These are phyloP conservation scores for Platanthera zijinensis DNA, from an alignment of 106 monocot species.

Conservation along the genomic window DNA sequence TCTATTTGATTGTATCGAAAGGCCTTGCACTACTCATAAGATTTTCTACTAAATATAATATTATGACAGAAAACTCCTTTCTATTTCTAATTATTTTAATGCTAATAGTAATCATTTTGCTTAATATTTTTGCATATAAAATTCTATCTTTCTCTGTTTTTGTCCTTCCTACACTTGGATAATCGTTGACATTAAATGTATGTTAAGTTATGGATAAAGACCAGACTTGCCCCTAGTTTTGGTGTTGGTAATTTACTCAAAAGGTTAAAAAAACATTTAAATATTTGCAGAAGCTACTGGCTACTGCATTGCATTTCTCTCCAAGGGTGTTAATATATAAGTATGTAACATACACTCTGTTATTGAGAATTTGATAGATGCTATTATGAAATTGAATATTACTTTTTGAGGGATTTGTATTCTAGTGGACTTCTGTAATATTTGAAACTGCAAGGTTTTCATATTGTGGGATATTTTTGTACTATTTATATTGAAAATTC, in stretches of 20 bases:
- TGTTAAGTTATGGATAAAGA: no score
- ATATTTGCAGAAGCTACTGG: neutral
- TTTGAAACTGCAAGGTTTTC: constrained; percentile 60
- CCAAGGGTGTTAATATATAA: neutral
- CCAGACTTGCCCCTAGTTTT: no score
- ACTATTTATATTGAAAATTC: constrained; percentile 87
- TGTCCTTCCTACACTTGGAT: no score
- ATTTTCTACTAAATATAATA: neutral
- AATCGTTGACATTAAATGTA: no score
- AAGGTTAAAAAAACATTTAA: no score
- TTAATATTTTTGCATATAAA: no score
- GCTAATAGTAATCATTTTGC: no score
- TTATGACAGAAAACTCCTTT: neutral
- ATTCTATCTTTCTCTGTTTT: no score
- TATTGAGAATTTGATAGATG: neutral
- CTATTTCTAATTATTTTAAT: neutral
- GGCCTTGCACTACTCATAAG: constrained; percentile 28
- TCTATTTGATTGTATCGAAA: no score
- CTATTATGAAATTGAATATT: neutral
- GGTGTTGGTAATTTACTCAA: no score
- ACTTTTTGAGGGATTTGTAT: constrained; percentile 1
- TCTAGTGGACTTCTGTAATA: constrained; percentile 71
- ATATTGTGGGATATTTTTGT: constrained; percentile 82
- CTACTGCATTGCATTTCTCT: neutral
- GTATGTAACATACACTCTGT: neutral